Conservation (phyloP, 169 alveolate genomes). For the Cryptosporidium felis region DNA sequence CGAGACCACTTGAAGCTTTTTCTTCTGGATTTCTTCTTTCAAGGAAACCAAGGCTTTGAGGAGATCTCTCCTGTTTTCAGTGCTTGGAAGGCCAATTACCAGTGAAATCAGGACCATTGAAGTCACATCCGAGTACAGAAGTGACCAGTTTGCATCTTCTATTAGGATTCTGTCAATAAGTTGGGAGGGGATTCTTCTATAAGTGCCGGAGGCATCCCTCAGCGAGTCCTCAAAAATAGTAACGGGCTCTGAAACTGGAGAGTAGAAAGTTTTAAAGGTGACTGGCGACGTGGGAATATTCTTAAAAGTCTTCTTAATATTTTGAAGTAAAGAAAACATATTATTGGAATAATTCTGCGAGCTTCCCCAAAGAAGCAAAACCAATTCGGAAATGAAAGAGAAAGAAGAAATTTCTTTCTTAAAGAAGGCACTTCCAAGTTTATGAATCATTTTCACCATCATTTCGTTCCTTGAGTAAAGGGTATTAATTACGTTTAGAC, state of each 20-base stretch:
- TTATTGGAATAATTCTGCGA: not conserved
- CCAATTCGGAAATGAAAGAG: constrained; percentile 4
- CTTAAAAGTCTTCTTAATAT: constrained; percentile 13
- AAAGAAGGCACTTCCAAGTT: constrained; percentile 9
- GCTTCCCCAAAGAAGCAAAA: constrained; percentile 27
- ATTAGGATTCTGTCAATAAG: constrained; percentile 13
- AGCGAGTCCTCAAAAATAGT: constrained; percentile 20
- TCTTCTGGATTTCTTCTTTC: constrained; percentile 6
- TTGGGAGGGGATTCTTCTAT: constrained; percentile 32
- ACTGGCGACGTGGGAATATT: constrained; percentile 27
- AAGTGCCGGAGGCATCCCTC: not conserved
- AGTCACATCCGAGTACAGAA: constrained; percentile 39
- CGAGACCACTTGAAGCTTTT: not conserved
- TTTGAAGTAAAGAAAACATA: not conserved
- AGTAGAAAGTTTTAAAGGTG: constrained; percentile 7
- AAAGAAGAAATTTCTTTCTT: constrained; percentile 26
- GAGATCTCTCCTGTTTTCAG: not conserved
- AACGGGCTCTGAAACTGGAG: constrained; percentile 55
- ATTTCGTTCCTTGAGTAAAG: not conserved
- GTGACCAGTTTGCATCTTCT: constrained; percentile 50
- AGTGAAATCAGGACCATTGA: constrained; percentile 44
- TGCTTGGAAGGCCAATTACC: constrained; percentile 22
- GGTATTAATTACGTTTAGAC: not conserved
- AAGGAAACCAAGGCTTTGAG: not conserved
- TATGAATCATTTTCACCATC: constrained; percentile 1